Base-by-base conservation (phyloP, 495 filamentous ascomycete species). In the Parathielavia hyrcaniae region DNA sequence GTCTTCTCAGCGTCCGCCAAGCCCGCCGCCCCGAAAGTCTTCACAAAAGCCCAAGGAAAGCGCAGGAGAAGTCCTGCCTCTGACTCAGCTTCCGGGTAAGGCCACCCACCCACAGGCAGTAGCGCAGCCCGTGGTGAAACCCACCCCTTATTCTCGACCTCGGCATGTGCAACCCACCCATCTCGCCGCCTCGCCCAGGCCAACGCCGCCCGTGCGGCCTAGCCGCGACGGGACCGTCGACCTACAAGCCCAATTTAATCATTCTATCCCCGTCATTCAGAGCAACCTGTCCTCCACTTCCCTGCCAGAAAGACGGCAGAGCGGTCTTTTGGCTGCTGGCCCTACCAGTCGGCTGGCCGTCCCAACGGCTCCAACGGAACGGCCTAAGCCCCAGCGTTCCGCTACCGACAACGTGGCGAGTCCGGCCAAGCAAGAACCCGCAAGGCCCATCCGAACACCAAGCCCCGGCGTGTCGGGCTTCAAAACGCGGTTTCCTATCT, bases 211-310 rank as follows among this genome's bases (percentile, higher is more conserved):
- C 16, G 67, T 73, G 47, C 73, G 91, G 56, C 91, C 91, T 6
- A 97, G 89, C 66, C 78, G 91, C 77, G 85, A 93, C 61, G 89
- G 89, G 11, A 88, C 86, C 1, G 79, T 85, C 46, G 82, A 83
- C 52, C 76, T 95, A 20, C 69, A 73, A 45, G 73, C 81, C 32
- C 77, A 81, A 43, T 69, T 79, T 19, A 71, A 81, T 40, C 79
- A 81, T 10, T 76, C 83, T 7, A 82, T 85, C 12, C 84, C 87
- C 16, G 72, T 95, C 26, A 83, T 95, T 23, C 87, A 87, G 49
- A 92, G 88, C 71, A 91, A 92, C 66, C 71, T 95, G 32, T 66
- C 78, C 44, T 71, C 76, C 34, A 69, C 73, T n/a, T 74, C 80
- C 47, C 67, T 77, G 47, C 58, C 72, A 8, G 73, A 74, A 52